A percentile compares a stretch with the other conserved stretches of the same genome.
Conservation (phyloP, 106 monocot species). For the Cymbidium sinense region DNA sequence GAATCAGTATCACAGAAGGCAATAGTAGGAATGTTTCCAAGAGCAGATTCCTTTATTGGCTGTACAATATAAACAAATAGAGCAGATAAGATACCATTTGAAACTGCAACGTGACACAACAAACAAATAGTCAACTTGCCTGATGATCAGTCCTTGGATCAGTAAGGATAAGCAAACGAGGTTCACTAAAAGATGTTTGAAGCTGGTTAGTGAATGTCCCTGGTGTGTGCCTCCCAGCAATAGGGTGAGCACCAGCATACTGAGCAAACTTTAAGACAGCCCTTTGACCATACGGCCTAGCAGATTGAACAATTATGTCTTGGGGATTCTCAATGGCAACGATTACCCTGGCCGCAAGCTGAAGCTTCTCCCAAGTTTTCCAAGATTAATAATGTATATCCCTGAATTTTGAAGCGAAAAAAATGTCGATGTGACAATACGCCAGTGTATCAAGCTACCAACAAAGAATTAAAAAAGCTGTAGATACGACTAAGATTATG, state of each 20-base stretch:
- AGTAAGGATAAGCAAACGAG: slow-evolving; percentile 20
- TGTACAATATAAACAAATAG: slow-evolving; percentile 2
- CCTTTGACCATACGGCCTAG: slow-evolving; percentile 41
- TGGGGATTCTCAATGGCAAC: slow-evolving; percentile 61
- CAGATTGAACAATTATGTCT: slow-evolving; percentile 57
- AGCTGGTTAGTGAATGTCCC: slow-evolving; percentile 25
- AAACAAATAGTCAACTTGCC: slow-evolving; percentile 8
- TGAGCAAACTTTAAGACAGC: slow-evolving; percentile 68
- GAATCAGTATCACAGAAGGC: slow-evolving; percentile 75
- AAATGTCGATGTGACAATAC: too few relatives aligned
- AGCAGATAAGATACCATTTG: background rate
- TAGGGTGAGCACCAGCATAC: slow-evolving; percentile 59
- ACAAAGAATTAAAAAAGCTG: too few relatives aligned
- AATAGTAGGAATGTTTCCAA: slow-evolving; percentile 69
- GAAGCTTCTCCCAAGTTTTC: slow-evolving; percentile 57
- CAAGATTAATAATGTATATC: slow-evolving; percentile 55
- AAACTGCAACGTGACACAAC: background rate
- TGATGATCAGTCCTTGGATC: slow-evolving; percentile 64
- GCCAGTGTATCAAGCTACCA: too few relatives aligned
- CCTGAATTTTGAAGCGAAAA: slow-evolving; percentile 11
- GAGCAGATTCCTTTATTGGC: slow-evolving; percentile 69
- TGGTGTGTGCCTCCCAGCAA: slow-evolving; percentile 39
- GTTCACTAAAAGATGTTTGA: slow-evolving; percentile 22
- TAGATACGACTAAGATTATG: too few relatives aligned
- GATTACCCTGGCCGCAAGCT: slow-evolving; percentile 53